Evolutionary conservation across 768 basidiomycete species (phyloP).

Genomic region (Agaricus bisporus): DNA sequence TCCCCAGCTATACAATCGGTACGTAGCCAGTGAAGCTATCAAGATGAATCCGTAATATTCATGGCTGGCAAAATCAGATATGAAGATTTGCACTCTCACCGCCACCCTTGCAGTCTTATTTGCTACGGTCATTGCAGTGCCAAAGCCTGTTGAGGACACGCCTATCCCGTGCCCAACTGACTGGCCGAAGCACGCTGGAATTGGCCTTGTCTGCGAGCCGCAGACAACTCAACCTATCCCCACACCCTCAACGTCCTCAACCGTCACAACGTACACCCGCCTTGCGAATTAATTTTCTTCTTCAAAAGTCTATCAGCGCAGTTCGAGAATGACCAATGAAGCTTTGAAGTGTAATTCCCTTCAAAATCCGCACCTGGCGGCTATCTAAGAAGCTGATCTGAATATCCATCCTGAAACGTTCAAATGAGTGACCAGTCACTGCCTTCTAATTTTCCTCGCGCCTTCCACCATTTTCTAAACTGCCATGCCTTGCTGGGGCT

Average conservation of each 20-base stretch:
- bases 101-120: not conserved
- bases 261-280: not conserved
- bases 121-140: not conserved
- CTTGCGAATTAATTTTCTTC: no score
- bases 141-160: not conserved
- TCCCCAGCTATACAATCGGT: no score
- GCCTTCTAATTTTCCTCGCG: not conserved
- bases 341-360: no score
- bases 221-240: not conserved
- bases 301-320: no score
- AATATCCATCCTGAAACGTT: not conserved
- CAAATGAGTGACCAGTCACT: not conserved
- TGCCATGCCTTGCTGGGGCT: not conserved
- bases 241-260: not conserved
- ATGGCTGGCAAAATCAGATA: not conserved
- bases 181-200: conserved; percentile 2
- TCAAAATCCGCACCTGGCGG: not conserved
- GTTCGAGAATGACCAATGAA: not conserved
- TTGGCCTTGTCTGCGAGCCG: conserved; percentile 2
- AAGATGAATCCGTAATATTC: not conserved
- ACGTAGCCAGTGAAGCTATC: no score
- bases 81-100: conserved; percentile 2
- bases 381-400: not conserved
- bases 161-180: conserved; percentile 1
- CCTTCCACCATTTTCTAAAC: not conserved